Conservation (phyloP, 306 rosid genomes). For the Glycine tomentella region DNA sequence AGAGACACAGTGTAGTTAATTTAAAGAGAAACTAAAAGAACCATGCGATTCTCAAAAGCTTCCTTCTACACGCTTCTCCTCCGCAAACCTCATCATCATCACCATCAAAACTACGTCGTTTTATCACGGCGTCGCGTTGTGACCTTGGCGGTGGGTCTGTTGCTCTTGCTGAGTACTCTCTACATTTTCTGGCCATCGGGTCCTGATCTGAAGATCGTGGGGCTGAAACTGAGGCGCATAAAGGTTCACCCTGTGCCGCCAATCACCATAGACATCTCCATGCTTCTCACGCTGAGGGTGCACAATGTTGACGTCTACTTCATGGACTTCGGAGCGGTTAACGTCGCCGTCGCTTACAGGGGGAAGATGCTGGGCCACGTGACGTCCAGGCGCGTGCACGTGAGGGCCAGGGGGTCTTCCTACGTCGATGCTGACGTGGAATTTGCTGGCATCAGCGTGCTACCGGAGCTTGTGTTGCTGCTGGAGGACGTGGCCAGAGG, state of each 20-base stretch:
- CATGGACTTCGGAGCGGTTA: constrained; percentile 58
- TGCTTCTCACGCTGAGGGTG: constrained; percentile 60
- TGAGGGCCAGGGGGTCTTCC: constrained; percentile 70
- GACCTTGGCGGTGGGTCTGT: constrained; percentile 37
- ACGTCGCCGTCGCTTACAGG: constrained; percentile 74
- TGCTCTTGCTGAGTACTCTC: constrained; percentile 31
- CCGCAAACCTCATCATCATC: neutral
- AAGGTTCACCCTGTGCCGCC: constrained; percentile 66
- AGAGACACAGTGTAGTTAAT: too few relatives aligned
- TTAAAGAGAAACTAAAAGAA: too few relatives aligned
- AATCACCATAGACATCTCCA: constrained; percentile 65
- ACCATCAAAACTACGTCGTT: constrained; percentile 29
- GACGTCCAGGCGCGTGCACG: constrained; percentile 60
- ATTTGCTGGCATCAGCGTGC: constrained; percentile 57
- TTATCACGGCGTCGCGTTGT: constrained; percentile 46
- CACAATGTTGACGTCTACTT: constrained; percentile 65
- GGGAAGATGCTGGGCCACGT: constrained; percentile 76
- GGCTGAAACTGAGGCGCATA: constrained; percentile 56
- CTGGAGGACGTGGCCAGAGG: constrained; percentile 79
- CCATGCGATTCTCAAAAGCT: constrained; percentile 47
- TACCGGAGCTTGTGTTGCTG: constrained; percentile 69
- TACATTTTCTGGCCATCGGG: constrained; percentile 70
- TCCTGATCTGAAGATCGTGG: constrained; percentile 66
- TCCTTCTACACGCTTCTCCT: constrained; percentile 43
- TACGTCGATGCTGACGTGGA: constrained; percentile 77